Conservation (phyloP, 257 asterid species). For the Rhazya stricta region DNA sequence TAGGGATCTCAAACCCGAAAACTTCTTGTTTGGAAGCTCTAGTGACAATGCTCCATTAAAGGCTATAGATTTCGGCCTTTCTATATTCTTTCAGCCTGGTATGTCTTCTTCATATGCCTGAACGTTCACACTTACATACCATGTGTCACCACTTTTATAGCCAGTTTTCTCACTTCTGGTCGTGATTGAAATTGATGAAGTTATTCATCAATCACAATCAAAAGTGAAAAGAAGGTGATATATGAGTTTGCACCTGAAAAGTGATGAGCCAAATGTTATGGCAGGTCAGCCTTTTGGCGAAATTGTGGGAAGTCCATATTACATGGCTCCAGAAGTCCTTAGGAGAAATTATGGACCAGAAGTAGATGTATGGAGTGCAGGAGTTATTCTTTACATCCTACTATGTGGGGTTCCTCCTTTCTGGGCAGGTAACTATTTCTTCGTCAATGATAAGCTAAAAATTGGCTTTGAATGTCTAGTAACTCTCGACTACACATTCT, state of each 20-base stretch:
- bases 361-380: slow-evolving; percentile 82
- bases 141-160: no score
- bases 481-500: no score
- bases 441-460: neutral
- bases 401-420: slow-evolving; percentile 90
- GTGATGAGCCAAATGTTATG: neutral
- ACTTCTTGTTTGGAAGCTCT: slow-evolving; percentile 48
- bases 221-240: no score
- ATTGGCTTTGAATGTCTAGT: no score
- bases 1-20: slow-evolving; percentile 83
- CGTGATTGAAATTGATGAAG: no score
- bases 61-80: slow-evolving; percentile 88
- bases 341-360: slow-evolving; percentile 66
- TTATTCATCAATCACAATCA: no score
- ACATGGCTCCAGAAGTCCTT: slow-evolving; percentile 93
- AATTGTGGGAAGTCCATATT: slow-evolving; percentile 90
- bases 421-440: slow-evolving; percentile 66
- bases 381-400: slow-evolving; percentile 80
- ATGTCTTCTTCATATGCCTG: slow-evolving; percentile 4
- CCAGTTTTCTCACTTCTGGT: no score
- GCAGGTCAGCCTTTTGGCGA: slow-evolving; percentile 66
- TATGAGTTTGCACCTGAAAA: neutral
- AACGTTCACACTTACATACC: no score
- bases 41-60: slow-evolving; percentile 61
- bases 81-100: slow-evolving; percentile 75